Evolutionary conservation across 73 alveolate genomes (phyloP).

Genomic region (Paramecium tetraurelia): DNA sequence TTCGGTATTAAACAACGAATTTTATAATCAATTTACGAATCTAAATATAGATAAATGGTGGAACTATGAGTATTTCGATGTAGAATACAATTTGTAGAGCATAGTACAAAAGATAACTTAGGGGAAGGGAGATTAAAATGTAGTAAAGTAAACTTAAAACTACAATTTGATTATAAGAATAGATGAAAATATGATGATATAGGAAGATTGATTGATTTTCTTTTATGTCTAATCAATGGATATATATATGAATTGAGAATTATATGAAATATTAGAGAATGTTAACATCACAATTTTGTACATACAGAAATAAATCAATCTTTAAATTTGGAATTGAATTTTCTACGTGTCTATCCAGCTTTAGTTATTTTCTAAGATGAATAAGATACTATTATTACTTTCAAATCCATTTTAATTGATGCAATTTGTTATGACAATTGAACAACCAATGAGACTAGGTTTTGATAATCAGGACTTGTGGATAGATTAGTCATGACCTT

Average conservation of each 20-base stretch:
- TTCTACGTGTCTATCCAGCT: background rate
- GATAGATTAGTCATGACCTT: background rate
- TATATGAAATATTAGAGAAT: too few species aligned
- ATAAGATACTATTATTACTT: background rate
- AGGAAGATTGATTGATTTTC: background rate
- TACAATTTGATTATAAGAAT: background rate
- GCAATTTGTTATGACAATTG: background rate
- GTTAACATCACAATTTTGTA: background rate
- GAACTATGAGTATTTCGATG: background rate
- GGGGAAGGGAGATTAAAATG: background rate
- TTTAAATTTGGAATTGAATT: background rate
- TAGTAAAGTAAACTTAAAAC: background rate
- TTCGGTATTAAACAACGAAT: background rate
- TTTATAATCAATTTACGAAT: background rate
- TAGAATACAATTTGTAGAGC: background rate
- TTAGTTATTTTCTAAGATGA: background rate
- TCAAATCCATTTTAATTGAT: background rate
- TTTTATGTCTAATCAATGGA: too few species aligned
- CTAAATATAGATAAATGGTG: background rate
- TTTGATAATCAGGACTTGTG: background rate
- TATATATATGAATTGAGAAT: too few species aligned
- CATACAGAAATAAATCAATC: background rate
- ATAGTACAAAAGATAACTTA: background rate
- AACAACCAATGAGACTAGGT: background rate
- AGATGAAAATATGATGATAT: background rate